Base-by-base conservation (phyloP, 2,329 filamentous ascomycete genomes). In the Sphaerulina musiva region DNA sequence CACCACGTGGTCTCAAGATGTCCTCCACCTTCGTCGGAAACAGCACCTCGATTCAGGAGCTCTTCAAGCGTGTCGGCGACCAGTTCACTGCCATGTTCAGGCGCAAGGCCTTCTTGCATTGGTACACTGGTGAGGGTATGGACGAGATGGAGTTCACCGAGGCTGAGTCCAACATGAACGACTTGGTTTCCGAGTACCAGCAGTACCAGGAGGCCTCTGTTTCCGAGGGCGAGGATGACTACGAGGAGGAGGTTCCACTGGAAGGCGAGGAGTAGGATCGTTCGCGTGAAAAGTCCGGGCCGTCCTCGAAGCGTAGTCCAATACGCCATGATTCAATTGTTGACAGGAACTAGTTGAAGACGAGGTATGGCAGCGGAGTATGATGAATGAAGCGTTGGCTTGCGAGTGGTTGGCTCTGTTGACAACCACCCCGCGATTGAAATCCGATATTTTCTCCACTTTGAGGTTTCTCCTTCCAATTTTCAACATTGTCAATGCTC, bases 121-220 rank as follows among this genome's bases (percentile, higher is more conserved):
- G 93, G 93, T 98, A 98, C 81, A 98, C 93, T 84, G 91, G 91
- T 73, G 93, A 98, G 84, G 93, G 93, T 80, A 98, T 98, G 93
- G 93, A 98, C 79, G 93, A 98, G 86, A 97, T 98, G 93, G 93
- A 98, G 81, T 98, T 98, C 82, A 98, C 93, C 73, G 93, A 98
- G 84, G 93, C 93, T 68, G 93, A 98, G 86, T 95, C 89, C 79
- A 98, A 98, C 83, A 97, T 98, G 93, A 97, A 98, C 82, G 93
- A 98, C 77, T 81, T 98, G 73, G 92, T 98, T 70, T 95, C 90
- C 59, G 93, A 98, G 78, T 98, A 98, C 82, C 93, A 97, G 84
- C 93, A 98, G 78, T 98, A 98, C 85, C 93, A 98, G 84, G 93
- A 98, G 76, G 93, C 93, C 73, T 88, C 89, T 70, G 84, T 96